Conservation (phyloP, 2,329 filamentous ascomycete genomes). For the Gaeumannomyces tritici region DNA sequence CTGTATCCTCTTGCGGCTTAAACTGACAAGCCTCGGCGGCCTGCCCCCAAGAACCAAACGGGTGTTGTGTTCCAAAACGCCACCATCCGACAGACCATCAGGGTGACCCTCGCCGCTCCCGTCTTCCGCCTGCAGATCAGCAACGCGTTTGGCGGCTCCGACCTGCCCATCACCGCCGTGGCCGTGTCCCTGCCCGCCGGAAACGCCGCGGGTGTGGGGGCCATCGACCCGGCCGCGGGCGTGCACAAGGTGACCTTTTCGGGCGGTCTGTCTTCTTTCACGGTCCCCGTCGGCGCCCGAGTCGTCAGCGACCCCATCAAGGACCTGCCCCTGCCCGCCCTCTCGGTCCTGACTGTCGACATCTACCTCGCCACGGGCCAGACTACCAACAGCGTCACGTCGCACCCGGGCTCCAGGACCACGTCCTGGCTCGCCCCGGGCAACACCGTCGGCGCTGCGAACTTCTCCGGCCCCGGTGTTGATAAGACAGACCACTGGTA, state of each 20-base stretch:
- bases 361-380: conserved; percentile 51
- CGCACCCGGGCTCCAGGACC: conserved; percentile 52
- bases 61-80: conserved; percentile 44
- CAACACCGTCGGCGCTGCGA: not conserved
- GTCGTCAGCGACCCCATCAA: conserved; percentile 48
- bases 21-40: not conserved
- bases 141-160: conserved; percentile 49
- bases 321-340: conserved; percentile 34
- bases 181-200: conserved; percentile 40
- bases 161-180: conserved; percentile 46
- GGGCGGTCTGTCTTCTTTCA: conserved; percentile 33
- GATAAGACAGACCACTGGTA: conserved; percentile 4
- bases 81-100: conserved; percentile 53
- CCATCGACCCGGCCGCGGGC: conserved; percentile 35
- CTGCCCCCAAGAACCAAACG: conserved; percentile 34
- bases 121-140: conserved; percentile 50
- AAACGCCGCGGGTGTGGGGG: conserved; percentile 39
- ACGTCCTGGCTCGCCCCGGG: conserved; percentile 30
- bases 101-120: conserved; percentile 39
- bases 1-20: not conserved
- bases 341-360: conserved; percentile 41
- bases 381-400: conserved; percentile 42
- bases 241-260: conserved; percentile 45
- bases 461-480: conserved; percentile 10
- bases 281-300: conserved; percentile 43